Evolutionary conservation across 2,329 filamentous ascomycete genomes (phyloP), one percentile per base, ranked within the genome.

Genomic region (Seiridium unicorne): DNA sequence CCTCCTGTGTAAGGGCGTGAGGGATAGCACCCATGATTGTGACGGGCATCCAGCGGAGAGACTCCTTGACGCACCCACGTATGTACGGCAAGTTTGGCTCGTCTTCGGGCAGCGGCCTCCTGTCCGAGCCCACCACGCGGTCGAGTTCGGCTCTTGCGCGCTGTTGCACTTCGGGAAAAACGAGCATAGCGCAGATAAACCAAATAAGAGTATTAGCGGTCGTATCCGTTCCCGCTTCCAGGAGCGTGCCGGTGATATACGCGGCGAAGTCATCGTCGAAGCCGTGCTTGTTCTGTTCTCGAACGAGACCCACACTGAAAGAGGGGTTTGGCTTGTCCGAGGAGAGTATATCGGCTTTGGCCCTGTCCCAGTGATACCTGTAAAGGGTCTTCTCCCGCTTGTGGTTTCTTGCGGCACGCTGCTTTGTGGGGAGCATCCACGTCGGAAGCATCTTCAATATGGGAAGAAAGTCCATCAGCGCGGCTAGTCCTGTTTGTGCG

Each of bases 121-220:
- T 18, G 5, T 59, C 38, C n/a, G 55, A n/a, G 31, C 59, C 63
- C 32, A 55, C 54, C 3, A 62, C 46, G 13, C 18, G 32, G 48
- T 66, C 64, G 3, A 66, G 40, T 51, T 67, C 65, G 4, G 46
- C 58, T 47, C 63, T 63, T 3, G 59, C 64, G 35, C 55, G 56
- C 44, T 51, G 58, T 31, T 60, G 58, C 11, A 62, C 53, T 9
- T 65, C 57, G 8, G 63, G 65, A 55, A 81, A 78, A 61, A 81
- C 68, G 11, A 75, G 74, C 79, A 83, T 79, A 61, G 76, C 74
- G 74, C 79, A 78, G 40, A 79, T 63, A 68, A 80, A 81, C 65
- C 77, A 77, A 62, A 80, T 75, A 63, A 80, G 69, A 7, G 76
- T 76, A 8, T 73, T 75, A 3, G 77, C 74, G 51, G 79, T 77